phyloP scores from a whole-genome alignment of 2,329 filamentous ascomycete species.

The Colletotrichum tamarilloi region DNA sequence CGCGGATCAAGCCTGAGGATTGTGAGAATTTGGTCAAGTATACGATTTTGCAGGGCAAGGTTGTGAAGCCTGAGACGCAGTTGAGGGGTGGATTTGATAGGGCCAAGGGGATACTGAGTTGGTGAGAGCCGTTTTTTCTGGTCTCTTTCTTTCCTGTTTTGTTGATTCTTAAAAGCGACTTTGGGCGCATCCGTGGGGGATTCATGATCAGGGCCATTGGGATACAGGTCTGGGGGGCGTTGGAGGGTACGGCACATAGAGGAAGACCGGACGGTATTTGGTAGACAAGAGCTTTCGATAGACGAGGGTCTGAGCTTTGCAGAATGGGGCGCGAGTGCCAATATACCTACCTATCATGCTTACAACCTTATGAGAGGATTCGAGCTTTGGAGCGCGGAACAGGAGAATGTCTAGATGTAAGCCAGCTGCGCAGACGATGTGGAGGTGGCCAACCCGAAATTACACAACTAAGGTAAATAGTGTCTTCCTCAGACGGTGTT shows the following conservation, averaged over 20 bases:
- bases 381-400: too few relatives aligned
- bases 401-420: too few relatives aligned
- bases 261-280: not conserved
- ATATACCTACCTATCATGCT: too few relatives aligned
- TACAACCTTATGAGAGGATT: too few relatives aligned
- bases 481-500: too few relatives aligned
- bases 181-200: not conserved
- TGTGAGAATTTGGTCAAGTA: slow-evolving; percentile 92
- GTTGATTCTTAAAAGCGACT: too few relatives aligned
- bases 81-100: slow-evolving; percentile 92
- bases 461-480: too few relatives aligned
- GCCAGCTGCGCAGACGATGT: too few relatives aligned
- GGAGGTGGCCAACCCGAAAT: too few relatives aligned
- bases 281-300: not conserved
- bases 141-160: too few relatives aligned
- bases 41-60: slow-evolving; percentile 91
- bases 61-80: slow-evolving; percentile 89
- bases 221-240: not conserved
- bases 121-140: too few relatives aligned
- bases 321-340: not conserved
- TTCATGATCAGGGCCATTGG: not conserved
- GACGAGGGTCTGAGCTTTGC: not conserved
- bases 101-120: slow-evolving; percentile 82
- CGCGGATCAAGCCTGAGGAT: slow-evolving; percentile 85
- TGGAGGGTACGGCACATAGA: not conserved